These are phyloP conservation scores for Malus sylvestris DNA, from an alignment of 306 rosid species.

Conservation along the genomic window DNA sequence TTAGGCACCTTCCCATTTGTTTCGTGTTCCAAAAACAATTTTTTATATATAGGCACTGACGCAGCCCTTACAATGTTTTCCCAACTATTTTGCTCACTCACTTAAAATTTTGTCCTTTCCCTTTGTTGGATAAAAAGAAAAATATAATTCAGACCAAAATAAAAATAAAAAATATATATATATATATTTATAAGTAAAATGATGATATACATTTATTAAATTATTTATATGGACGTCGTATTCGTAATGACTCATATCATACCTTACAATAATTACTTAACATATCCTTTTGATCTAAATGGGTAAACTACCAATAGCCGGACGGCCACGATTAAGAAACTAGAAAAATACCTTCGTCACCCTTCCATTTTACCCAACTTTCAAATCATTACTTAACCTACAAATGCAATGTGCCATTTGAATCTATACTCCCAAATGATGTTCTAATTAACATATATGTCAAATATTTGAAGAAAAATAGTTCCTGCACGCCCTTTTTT, in stretches of 20 bases:
- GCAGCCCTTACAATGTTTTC: not conserved
- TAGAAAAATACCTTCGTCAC: not conserved
- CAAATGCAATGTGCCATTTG: not conserved
- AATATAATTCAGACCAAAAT: too few species aligned
- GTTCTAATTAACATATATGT: not conserved
- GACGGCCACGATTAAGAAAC: not conserved
- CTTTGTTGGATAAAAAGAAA: not conserved
- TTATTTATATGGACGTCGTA: not conserved
- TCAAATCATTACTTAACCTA: not conserved
- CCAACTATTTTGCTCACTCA: not conserved
- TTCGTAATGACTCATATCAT: conserved; percentile 4
- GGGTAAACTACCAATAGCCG: not conserved
- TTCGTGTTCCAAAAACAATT: not conserved
- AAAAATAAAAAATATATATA: too few species aligned
- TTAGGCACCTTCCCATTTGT: not conserved
- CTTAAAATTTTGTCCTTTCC: not conserved
- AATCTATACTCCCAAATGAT: too few species aligned
- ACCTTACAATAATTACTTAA: not conserved
- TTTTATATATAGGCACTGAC: not conserved
- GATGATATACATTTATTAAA: not conserved
- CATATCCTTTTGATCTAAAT: not conserved
- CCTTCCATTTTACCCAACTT: not conserved
- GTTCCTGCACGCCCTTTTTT: too few species aligned
- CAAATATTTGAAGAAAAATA: not conserved
- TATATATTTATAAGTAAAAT: too few species aligned